Conservation (phyloP, 2,329 filamentous ascomycete genomes). For the Apiospora hydei region DNA sequence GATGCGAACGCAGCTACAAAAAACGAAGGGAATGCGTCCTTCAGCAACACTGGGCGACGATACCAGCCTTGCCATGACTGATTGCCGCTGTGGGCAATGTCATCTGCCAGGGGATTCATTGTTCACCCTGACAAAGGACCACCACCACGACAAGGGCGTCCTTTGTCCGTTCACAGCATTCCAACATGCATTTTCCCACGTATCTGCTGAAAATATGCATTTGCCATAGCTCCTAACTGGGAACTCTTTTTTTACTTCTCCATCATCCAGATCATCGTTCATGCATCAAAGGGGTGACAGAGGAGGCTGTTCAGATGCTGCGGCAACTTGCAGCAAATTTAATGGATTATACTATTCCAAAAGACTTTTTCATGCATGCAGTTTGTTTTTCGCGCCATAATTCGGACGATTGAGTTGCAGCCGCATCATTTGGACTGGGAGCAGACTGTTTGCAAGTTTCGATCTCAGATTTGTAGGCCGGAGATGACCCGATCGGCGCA, state of each 20-base stretch:
- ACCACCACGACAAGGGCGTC: neutral
- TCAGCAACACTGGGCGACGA: neutral
- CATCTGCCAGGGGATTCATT: neutral
- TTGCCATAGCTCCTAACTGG: neutral
- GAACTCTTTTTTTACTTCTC: neutral
- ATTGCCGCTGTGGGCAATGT: neutral
- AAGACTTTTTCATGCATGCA: neutral
- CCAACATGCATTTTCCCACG: neutral
- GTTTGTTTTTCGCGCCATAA: accelerated
- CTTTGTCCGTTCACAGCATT: neutral
- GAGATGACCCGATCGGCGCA: neutral
- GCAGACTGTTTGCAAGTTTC: neutral
- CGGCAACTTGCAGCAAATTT: neutral
- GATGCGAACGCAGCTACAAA: neutral
- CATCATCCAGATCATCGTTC: neutral
- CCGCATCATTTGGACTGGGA: neutral
- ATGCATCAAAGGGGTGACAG: neutral
- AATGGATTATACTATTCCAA: neutral
- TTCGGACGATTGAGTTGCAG: neutral
- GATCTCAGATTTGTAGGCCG: neutral
- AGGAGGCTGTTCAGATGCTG: too few relatives aligned
- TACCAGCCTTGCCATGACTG: neutral
- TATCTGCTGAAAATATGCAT: neutral
- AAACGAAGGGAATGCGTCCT: neutral
- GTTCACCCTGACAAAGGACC: neutral